A percentile compares a stretch with the other conserved stretches of the same genome.
Conservation (phyloP, 2,329 filamentous ascomycete species). For the Rhynchosporium agropyri region DNA sequence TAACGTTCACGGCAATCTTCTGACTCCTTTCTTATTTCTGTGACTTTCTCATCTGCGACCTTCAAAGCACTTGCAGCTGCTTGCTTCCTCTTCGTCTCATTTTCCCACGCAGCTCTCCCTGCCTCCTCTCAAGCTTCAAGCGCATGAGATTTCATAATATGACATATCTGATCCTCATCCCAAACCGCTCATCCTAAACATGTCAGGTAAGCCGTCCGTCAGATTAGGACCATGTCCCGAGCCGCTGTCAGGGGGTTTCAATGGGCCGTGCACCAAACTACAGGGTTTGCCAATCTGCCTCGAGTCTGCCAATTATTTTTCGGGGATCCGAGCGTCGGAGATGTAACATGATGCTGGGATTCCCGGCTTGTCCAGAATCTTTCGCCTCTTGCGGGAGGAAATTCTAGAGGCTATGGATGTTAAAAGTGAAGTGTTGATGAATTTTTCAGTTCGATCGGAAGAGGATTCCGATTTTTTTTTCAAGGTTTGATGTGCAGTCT, state of each 20-base stretch:
- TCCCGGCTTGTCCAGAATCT: too few species aligned
- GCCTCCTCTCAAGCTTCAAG: background rate
- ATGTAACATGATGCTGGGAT: slow-evolving; percentile 3
- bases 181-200: background rate
- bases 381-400: too few species aligned
- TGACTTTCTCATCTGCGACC: background rate
- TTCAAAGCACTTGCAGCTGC: background rate
- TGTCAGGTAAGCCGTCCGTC: background rate
- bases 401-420: too few species aligned
- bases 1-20: slow-evolving; percentile 20
- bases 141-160: background rate
- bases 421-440: too few species aligned
- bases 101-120: background rate
- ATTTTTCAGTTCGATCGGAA: too few species aligned
- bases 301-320: slow-evolving; percentile 1
- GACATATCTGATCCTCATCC: slow-evolving; percentile 14
- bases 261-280: background rate
- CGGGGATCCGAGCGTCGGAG: slow-evolving; percentile 3
- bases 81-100: background rate
- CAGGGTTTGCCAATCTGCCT: background rate
- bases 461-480: too few species aligned
- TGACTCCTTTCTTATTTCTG: background rate
- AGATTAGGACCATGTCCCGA: background rate
- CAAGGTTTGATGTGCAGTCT: too few species aligned
- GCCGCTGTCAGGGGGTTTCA: slow-evolving; percentile 1